A percentile compares a stretch with the other conserved stretches of the same genome.
Conservation (phyloP, 1,284 basidiomycete species). For the Boletus semigastroideus region DNA sequence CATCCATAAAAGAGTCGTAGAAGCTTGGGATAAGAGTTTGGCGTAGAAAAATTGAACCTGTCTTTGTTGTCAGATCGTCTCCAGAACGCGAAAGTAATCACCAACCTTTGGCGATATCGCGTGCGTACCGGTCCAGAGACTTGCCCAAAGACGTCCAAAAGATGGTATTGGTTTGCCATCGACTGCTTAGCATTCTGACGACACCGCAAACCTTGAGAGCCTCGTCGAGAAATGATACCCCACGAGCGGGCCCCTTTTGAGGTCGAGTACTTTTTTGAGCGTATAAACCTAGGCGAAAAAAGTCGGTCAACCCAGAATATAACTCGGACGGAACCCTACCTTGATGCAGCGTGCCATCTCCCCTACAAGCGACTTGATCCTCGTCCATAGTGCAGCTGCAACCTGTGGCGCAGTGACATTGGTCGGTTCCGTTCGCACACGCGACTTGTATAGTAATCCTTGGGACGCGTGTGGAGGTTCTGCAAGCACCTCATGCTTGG, state of each 20-base stretch:
- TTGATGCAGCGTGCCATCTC: too few relatives aligned
- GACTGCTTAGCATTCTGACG: slow-evolving; percentile 49
- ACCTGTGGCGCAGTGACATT: slow-evolving; percentile 74
- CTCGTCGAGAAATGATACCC: slow-evolving; percentile 84
- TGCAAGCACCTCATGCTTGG: slow-evolving; percentile 10
- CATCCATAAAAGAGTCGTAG: slow-evolving; percentile 93
- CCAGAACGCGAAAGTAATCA: not conserved
- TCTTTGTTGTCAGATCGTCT: not conserved
- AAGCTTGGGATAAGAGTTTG: slow-evolving; percentile 88
- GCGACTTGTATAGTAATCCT: slow-evolving; percentile 67
- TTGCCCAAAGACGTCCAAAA: slow-evolving; percentile 89
- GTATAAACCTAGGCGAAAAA: slow-evolving; percentile 76
- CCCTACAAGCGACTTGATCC: too few relatives aligned
- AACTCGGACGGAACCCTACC: too few relatives aligned
- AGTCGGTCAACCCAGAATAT: too few relatives aligned
- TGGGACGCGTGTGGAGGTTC: slow-evolving; percentile 34
- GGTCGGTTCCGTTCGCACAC: slow-evolving; percentile 83
- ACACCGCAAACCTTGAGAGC: slow-evolving; percentile 74
- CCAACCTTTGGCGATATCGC: slow-evolving; percentile 73
- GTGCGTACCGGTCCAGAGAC: slow-evolving; percentile 77
- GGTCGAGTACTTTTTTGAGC: slow-evolving; percentile 87
- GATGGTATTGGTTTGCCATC: slow-evolving; percentile 86
- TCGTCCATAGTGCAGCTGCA: too few relatives aligned
- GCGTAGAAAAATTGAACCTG: slow-evolving; percentile 82
- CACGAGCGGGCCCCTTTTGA: slow-evolving; percentile 82